These are phyloP conservation scores for Quercus aquifolioides DNA, from an alignment of 306 rosid species.

Conservation along the genomic window DNA sequence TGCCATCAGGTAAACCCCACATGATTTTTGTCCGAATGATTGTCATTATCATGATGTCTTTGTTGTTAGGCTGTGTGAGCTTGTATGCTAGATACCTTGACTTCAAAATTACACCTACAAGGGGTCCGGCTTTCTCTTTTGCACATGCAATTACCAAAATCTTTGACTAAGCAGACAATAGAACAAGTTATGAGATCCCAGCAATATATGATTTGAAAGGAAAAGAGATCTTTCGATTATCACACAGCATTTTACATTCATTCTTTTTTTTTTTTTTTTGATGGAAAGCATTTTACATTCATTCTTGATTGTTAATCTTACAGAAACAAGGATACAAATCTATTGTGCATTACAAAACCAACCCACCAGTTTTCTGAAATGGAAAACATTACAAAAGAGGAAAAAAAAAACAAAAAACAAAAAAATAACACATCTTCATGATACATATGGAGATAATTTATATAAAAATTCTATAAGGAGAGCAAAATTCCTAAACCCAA, in stretches of 20 bases:
- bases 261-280: too few relatives aligned
- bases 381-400: conserved; percentile 23
- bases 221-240: conserved; percentile 30
- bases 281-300: conserved; percentile 31
- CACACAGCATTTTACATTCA: conserved; percentile 39
- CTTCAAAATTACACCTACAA: conserved; percentile 1
- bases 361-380: conserved; percentile 50
- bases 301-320: conserved; percentile 40
- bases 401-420: not conserved
- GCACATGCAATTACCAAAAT: conserved; percentile 30
- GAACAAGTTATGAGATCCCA: conserved; percentile 17
- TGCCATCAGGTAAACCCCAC: conserved; percentile 6
- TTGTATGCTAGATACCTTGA: not conserved
- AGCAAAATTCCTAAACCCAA: conserved; percentile 32
- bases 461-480: conserved; percentile 22
- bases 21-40: conserved; percentile 22
- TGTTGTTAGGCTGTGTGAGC: not conserved
- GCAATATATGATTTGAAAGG: conserved; percentile 14
- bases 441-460: conserved; percentile 28
- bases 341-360: conserved; percentile 34
- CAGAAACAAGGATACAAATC: conserved; percentile 28
- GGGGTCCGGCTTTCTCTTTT: conserved; percentile 11
- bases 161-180: conserved; percentile 11
- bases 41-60: conserved; percentile 26
- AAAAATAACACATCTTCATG: conserved; percentile 17